Conservation (phyloP, 176 grass and related monocot species). For the Carex parvula region DNA sequence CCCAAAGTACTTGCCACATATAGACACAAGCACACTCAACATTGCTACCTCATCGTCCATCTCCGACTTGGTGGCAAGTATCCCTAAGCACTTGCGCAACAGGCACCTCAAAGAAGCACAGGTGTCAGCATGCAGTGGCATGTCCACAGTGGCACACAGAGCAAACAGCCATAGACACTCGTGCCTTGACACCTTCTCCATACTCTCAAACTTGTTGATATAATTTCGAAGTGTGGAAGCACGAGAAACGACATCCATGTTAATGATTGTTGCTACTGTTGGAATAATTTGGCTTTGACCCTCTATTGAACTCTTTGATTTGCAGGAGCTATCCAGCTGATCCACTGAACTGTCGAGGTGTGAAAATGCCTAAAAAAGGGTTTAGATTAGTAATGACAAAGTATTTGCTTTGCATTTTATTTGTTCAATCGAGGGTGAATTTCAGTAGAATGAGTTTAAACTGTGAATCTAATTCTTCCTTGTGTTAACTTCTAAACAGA, state of each 20-base stretch:
- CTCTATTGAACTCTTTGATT: background rate
- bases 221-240: constrained; percentile 60
- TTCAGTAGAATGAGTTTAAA: background rate
- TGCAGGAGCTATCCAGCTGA: background rate
- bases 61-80: constrained; percentile 39
- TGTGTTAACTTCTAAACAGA: background rate
- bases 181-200: constrained; percentile 46
- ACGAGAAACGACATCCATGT: constrained; percentile 59
- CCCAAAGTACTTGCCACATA: constrained; percentile 70
- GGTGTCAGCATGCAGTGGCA: constrained; percentile 50
- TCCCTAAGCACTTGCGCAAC: constrained; percentile 55
- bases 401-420: background rate
- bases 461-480: background rate
- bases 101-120: constrained; percentile 61
- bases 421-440: background rate
- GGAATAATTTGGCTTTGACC: constrained; percentile 38
- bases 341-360: constrained; percentile 1
- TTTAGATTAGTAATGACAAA: background rate
- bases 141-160: constrained; percentile 47
- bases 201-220: constrained; percentile 50
- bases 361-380: constrained; percentile 20
- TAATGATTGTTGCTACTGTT: constrained; percentile 39
- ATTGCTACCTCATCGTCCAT: constrained; percentile 67
- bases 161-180: constrained; percentile 88
- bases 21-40: constrained; percentile 64